Base-by-base conservation (phyloP, 1,284 basidiomycete species). In the Tilletia caries region DNA sequence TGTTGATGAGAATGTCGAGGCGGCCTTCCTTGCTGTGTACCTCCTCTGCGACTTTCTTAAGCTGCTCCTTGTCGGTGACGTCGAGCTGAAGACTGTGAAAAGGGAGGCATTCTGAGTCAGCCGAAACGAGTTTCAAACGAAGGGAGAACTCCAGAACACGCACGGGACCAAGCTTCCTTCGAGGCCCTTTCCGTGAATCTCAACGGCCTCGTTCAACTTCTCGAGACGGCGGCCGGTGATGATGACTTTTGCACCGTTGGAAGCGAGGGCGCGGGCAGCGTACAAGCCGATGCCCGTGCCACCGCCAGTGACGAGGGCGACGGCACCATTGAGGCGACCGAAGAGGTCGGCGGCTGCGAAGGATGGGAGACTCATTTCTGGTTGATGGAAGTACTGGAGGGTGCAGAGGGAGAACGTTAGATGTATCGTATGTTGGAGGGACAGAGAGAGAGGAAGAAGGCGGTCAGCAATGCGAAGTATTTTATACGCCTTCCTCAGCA, bases 191-290 rank as follows among this genome's bases (percentile, higher is more conserved):
- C 46, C 34, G 58, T 73, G 72, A 1, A 68, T 52, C 0, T 23
- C 13, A 0, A 73, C 73, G 2, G 76, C 76, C 2, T 73, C 37
- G 8, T 78, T 71, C 2, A 80, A 70, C 65, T 70, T 70, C 1
- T 73, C 67, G 34, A 69, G 66, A 0, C 79, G 67, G 27, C 79
- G 70, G 25, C 79, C 79, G 23, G 70, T 69, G 54, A 80, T 80
- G 73, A 78, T 79, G 3, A 80, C 79, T 13, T 71, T 77, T 2
- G 76, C 78, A n/a, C 79, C 79, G 68, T 78, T 76, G 32, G 74
- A 67, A 1, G 79, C 79, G 32, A 80, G 75, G 3, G 75, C 75
- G 1, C 75, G 69, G 1, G 78, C 74, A 3, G 76, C 74, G 33
- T 73, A 77, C n/a, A 80, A 73, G n/a, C 79, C 79, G 18, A 80